Evolutionary conservation across 2,329 filamentous ascomycete genomes (phyloP).

Genomic region (Dactylonectria estremocensis): DNA sequence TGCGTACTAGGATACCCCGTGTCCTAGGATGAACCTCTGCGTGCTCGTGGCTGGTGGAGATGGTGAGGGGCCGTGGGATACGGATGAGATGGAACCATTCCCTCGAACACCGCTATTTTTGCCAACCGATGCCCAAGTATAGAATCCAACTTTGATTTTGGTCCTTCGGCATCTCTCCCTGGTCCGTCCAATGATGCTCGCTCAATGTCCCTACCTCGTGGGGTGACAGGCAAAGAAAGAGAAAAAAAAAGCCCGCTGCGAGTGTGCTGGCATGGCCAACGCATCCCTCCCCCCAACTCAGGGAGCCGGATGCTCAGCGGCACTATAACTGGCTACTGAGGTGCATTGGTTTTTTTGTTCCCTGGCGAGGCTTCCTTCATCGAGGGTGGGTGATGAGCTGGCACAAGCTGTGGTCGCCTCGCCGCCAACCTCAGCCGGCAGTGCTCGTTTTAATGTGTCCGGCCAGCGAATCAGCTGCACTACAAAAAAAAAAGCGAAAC

Average conservation of each 20-base stretch:
- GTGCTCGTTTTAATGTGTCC: slow-evolving; percentile 13
- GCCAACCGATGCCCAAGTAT: slow-evolving; percentile 24
- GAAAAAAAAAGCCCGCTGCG: slow-evolving; percentile 25
- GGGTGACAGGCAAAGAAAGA: background rate
- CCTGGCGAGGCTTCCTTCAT: slow-evolving; percentile 33
- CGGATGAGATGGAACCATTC: slow-evolving; percentile 11
- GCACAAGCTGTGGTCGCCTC: slow-evolving; percentile 33
- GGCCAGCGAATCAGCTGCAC: slow-evolving; percentile 8
- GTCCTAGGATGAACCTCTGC: slow-evolving; percentile 16
- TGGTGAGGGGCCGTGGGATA: slow-evolving; percentile 3
- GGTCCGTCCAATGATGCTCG: slow-evolving; percentile 32
- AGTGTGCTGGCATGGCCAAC: slow-evolving; percentile 49
- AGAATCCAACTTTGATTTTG: slow-evolving; percentile 1
- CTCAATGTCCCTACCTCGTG: slow-evolving; percentile 3
- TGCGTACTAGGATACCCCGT: slow-evolving; percentile 33
- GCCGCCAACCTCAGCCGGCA: slow-evolving; percentile 14
- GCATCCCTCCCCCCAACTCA: slow-evolving; percentile 42
- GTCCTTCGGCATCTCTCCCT: background rate
- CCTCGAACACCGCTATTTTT: slow-evolving; percentile 23
- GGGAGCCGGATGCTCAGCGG: slow-evolving; percentile 30
- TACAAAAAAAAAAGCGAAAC: slow-evolving; percentile 8
- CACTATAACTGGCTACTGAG: slow-evolving; percentile 33
- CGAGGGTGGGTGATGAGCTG: slow-evolving; percentile 43
- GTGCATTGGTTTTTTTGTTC: slow-evolving; percentile 7
- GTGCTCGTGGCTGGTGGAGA: slow-evolving; percentile 9